These are phyloP conservation scores for Adansonia madagascariensis DNA, from an alignment of 441 rosid species.

Conservation along the genomic window DNA sequence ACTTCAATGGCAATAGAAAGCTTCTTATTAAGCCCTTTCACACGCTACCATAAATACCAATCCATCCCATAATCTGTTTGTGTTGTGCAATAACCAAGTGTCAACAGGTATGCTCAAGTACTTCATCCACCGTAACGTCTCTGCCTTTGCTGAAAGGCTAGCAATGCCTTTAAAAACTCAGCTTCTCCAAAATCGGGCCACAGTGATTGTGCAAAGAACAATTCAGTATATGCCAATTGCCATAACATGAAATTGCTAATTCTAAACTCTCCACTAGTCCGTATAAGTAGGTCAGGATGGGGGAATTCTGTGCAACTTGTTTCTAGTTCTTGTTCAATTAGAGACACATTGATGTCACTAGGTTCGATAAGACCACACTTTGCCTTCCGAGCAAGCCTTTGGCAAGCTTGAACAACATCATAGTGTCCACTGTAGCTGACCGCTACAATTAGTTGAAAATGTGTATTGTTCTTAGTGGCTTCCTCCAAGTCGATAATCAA, in stretches of 20 bases:
- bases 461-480: slow-evolving; percentile 33
- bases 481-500: slow-evolving; percentile 31
- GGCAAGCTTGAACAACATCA: slow-evolving; percentile 49
- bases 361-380: slow-evolving; percentile 38
- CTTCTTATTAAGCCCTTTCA: slow-evolving; percentile 10
- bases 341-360: slow-evolving; percentile 30
- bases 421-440: slow-evolving; percentile 44
- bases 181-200: slow-evolving; percentile 46
- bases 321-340: slow-evolving; percentile 41
- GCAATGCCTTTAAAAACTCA: slow-evolving; percentile 44
- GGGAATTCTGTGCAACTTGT: slow-evolving; percentile 39
- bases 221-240: slow-evolving; percentile 47
- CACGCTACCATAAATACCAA: neutral
- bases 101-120: neutral
- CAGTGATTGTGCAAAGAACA: slow-evolving; percentile 35
- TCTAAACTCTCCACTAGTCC: slow-evolving; percentile 42
- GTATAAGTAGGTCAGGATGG: slow-evolving; percentile 44
- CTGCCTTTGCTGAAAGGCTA: slow-evolving; percentile 42
- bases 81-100: neutral
- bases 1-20: neutral
- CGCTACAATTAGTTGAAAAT: slow-evolving; percentile 43
- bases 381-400: slow-evolving; percentile 43
- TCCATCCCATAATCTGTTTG: neutral
- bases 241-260: slow-evolving; percentile 50
- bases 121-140: slow-evolving; percentile 40